These are phyloP conservation scores for Thielaviopsis populi DNA, from an alignment of 2,329 filamentous ascomycete genomes.

Conservation along the genomic window DNA sequence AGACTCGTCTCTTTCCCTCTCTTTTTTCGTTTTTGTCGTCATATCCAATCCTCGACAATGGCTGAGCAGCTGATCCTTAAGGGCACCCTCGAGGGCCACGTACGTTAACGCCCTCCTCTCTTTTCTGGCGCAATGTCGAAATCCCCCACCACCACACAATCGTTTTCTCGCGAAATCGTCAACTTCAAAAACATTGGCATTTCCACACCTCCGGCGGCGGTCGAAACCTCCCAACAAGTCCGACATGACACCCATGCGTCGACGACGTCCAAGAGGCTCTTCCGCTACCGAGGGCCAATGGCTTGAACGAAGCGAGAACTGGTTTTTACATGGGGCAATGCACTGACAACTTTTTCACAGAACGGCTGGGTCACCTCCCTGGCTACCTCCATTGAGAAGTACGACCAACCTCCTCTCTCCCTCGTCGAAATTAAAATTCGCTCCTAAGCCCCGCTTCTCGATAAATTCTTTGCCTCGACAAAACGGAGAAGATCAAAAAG, in stretches of 20 bases:
- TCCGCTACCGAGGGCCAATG: not conserved
- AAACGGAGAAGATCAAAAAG: not conserved
- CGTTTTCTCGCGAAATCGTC: not conserved
- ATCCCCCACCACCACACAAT: not conserved
- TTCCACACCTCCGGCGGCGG: not conserved
- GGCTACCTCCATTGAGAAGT: conserved; percentile 98
- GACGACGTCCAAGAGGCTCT: not conserved
- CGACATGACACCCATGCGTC: not conserved
- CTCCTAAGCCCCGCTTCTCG: not conserved
- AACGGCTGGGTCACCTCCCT: conserved; percentile 98
- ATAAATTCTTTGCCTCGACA: not conserved
- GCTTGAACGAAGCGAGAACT: conserved; percentile 8
- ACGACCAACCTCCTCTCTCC: conserved; percentile 27
- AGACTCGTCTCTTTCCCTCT: conserved; percentile 18
- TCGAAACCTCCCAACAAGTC: not conserved
- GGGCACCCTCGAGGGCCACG: conserved; percentile 95
- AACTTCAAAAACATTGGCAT: not conserved
- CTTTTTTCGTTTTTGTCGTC: conserved; percentile 15
- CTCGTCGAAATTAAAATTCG: not conserved
- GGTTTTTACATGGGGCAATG: conserved; percentile 12
- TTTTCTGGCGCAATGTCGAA: conserved; percentile 8
- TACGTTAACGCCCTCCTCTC: conserved; percentile 31
- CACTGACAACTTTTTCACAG: conserved; percentile 25
- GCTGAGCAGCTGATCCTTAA: conserved; percentile 91
- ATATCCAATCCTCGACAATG: conserved; percentile 34